phyloP scores from a whole-genome alignment of 192 early-diverging fungal genomes.

The Mortierella hygrophila region DNA sequence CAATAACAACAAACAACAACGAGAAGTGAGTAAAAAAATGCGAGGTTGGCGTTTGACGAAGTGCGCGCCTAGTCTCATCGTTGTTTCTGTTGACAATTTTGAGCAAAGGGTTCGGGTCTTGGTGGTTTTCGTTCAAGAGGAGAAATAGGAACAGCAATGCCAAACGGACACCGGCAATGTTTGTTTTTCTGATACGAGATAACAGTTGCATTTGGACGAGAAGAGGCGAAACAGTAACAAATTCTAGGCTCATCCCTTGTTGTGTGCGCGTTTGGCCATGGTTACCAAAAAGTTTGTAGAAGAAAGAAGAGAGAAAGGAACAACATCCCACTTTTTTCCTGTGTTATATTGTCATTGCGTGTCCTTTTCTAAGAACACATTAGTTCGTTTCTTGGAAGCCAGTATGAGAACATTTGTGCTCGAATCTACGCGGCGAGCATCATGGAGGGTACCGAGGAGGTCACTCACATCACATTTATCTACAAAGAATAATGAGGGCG shows the following conservation, averaged over 20 bases:
- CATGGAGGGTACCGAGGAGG: neutral
- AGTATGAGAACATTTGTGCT: neutral
- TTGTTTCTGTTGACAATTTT: neutral
- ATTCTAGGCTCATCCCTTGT: neutral
- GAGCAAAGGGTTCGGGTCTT: neutral
- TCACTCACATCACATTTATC: neutral
- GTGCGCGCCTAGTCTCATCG: neutral
- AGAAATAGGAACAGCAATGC: neutral
- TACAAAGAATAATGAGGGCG: neutral
- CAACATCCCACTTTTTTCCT: neutral
- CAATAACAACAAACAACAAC: neutral
- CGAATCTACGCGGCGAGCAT: neutral
- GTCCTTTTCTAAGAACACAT: neutral
- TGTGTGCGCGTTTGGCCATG: neutral
- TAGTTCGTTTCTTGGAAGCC: neutral
- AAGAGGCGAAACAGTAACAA: neutral
- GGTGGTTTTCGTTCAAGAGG: neutral
- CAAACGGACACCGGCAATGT: neutral
- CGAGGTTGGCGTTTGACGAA: neutral
- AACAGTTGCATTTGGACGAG: neutral
- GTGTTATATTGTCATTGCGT: neutral
- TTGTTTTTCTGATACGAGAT: neutral
- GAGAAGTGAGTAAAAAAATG: neutral
- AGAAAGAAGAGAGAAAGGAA: neutral
- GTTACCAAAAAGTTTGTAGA: neutral